phyloP scores from a whole-genome alignment of 768 basidiomycete genomes.

The Dacryopinax primogenitus region DNA sequence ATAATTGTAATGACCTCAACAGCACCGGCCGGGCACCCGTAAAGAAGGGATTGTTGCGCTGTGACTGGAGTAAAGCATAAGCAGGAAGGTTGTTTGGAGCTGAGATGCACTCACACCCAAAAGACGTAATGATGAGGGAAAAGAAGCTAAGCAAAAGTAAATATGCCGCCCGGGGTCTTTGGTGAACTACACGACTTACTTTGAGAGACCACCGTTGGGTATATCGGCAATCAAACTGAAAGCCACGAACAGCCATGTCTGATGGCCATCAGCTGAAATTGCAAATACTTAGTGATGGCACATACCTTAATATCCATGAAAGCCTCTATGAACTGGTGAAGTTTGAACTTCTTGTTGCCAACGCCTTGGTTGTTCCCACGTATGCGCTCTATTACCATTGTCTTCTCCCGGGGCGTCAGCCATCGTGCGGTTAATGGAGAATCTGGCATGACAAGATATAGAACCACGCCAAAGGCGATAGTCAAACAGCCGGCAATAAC shows the following conservation, averaged over 20 bases:
- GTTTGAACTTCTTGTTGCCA: slow-evolving; percentile 40
- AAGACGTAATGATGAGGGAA: neutral
- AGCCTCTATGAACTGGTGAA: slow-evolving; percentile 29
- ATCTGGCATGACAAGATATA: neutral
- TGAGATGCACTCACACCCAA: neutral
- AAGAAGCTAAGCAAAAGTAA: neutral
- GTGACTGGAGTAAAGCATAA: neutral
- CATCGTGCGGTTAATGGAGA: neutral
- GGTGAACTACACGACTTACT: neutral
- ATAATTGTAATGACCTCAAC: no score
- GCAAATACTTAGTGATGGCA: slow-evolving; percentile 35
- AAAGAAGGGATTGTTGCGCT: neutral
- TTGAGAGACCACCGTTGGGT: neutral
- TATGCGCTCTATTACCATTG: slow-evolving; percentile 30
- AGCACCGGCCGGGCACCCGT: neutral
- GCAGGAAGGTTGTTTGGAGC: neutral
- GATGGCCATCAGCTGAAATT: slow-evolving; percentile 26
- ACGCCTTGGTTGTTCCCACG: slow-evolving; percentile 42
- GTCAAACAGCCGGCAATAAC: neutral
- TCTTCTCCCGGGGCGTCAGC: neutral
- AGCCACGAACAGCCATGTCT: slow-evolving; percentile 38
- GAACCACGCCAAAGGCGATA: neutral
- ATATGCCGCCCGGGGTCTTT: neutral
- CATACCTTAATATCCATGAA: slow-evolving; percentile 37
- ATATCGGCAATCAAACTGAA: slow-evolving; percentile 42